Base-by-base conservation (phyloP, 768 basidiomycete species). In the Megacollybia marginata region DNA sequence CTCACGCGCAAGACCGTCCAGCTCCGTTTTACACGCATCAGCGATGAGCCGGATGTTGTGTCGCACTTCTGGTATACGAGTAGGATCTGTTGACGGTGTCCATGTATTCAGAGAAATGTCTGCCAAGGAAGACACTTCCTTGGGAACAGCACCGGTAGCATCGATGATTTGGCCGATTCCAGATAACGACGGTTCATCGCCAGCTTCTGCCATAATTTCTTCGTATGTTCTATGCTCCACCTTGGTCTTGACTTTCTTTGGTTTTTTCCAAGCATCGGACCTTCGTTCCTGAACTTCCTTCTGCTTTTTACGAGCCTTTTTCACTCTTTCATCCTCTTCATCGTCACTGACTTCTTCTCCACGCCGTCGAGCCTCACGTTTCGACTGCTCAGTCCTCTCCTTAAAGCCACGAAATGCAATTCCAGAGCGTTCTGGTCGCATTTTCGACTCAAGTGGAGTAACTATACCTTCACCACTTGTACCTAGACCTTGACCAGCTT, bases 201-300 rank as follows among this genome's bases (percentile, higher is more conserved):
- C 90, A 19, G 90, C 84, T 62, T 95, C 92, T 2, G 89, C 86
- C 47, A 99, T 64, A 48, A 98, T 90, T 66, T 99, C 82, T 65
- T 99, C 96, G 62, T 97, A 99, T 0, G 93, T 92, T 75, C 95
- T 96, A 71, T 97, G 93, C 62, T 92, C 84, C 33, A 93, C 71
- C 66, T 82, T 91, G 18, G 78, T 82, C 68, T 91, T 96, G 48
- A 82, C 74, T 64, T 87, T 93, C 75, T 80, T 88, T 7, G 88
- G 81, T 52, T 79, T 79, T 69, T 87, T 93, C 94, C 93, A 96
- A 5, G 76, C 76, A 52, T 92, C 85, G 13, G 87, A 76, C 60
- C 80, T 71, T 57, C 85, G 81, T 58, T 80, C 69, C 54, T 73
- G 69, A 31, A 69, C 74, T 57, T 80, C 78, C 49, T 68, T 70